Evolutionary conservation across 345 rosid genomes (phyloP).

Genomic region (Citrus medica): DNA sequence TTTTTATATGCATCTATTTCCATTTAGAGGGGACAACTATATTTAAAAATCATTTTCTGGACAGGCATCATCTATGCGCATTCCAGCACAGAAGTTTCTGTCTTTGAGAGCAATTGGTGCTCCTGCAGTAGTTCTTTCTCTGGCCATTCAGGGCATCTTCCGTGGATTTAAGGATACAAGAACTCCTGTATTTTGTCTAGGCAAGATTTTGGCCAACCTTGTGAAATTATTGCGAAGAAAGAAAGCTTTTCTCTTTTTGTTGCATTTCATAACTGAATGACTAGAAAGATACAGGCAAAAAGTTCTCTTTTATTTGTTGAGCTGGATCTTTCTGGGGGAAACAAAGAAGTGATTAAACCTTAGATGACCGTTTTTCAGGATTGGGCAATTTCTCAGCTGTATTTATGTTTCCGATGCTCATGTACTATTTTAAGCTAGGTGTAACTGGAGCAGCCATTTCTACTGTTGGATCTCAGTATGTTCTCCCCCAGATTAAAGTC

Average conservation of each 20-base stretch:
- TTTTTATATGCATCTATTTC: slow-evolving; percentile 1
- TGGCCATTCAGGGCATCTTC: slow-evolving; percentile 38
- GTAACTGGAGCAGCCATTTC: slow-evolving; percentile 40
- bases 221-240: neutral
- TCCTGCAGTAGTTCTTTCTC: slow-evolving; percentile 34
- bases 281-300: neutral
- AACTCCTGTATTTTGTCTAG: slow-evolving; percentile 36
- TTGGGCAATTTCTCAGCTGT: slow-evolving; percentile 34
- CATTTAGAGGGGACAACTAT: slow-evolving; percentile 1
- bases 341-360: neutral
- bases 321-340: neutral
- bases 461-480: slow-evolving; percentile 37
- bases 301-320: neutral
- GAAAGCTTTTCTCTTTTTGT: neutral
- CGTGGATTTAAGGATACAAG: slow-evolving; percentile 40
- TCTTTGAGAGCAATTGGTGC: slow-evolving; percentile 35
- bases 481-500: neutral
- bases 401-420: slow-evolving; percentile 31
- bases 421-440: slow-evolving; percentile 27
- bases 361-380: slow-evolving; percentile 22
- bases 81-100: slow-evolving; percentile 27
- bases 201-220: slow-evolving; percentile 12
- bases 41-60: slow-evolving; percentile 14
- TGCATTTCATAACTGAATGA: neutral
- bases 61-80: slow-evolving; percentile 38